A percentile compares a stretch with the other conserved stretches of the same genome.
Conservation (phyloP, 2,329 filamentous ascomycete species). For the Aspergillus terreus region DNA sequence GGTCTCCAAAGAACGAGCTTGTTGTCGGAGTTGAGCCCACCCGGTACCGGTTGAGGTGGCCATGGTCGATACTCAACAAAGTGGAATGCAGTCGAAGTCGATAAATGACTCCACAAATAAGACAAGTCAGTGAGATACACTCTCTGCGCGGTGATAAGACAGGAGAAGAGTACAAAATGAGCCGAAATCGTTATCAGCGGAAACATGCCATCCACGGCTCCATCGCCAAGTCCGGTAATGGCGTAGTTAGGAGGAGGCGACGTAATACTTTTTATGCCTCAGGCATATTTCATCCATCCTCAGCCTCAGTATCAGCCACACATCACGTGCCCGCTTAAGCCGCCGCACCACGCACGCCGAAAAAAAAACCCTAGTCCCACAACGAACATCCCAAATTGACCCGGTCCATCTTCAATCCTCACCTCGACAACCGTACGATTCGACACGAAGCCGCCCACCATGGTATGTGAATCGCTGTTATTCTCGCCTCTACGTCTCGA, state of each 20-base stretch:
- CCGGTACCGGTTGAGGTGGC: slow-evolving; percentile 58
- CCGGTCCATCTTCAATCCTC: slow-evolving; percentile 41
- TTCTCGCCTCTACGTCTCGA: slow-evolving; percentile 1
- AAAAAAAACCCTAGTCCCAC: slow-evolving; percentile 46
- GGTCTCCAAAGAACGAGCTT: slow-evolving; percentile 81
- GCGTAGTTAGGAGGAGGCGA: background rate
- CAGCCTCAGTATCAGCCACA: slow-evolving; percentile 8
- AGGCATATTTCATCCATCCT: background rate
- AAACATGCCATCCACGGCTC: slow-evolving; percentile 1
- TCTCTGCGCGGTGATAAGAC: background rate
- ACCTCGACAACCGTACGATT: slow-evolving; percentile 46
- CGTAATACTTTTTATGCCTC: background rate
- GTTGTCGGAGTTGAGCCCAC: slow-evolving; percentile 93
- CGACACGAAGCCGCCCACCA: slow-evolving; percentile 39
- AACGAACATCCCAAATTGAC: slow-evolving; percentile 39
- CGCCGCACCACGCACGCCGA: slow-evolving; percentile 21
- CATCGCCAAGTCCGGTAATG: slow-evolving; percentile 4
- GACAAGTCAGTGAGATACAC: too few species aligned
- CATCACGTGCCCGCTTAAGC: slow-evolving; percentile 33
- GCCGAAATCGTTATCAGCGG: background rate
- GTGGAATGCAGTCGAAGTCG: background rate
- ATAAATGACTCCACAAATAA: background rate
- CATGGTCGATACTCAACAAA: slow-evolving; percentile 37
- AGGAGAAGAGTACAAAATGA: background rate
- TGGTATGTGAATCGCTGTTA: slow-evolving; percentile 33